phyloP scores from a whole-genome alignment of 768 basidiomycete species.

The Tricholoma sp. region DNA sequence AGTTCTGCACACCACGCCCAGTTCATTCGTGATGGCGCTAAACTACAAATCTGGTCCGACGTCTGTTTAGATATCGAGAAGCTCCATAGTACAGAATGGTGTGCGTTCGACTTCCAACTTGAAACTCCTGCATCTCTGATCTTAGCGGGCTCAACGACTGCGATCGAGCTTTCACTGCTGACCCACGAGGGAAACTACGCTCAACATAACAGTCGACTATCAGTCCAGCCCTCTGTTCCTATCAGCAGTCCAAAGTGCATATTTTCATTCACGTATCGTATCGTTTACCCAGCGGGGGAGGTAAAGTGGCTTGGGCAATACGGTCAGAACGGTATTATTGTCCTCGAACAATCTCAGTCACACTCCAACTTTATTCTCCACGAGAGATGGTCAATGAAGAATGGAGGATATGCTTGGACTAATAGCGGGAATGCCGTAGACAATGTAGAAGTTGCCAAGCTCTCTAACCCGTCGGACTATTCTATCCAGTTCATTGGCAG shows the following conservation, averaged over 20 bases:
- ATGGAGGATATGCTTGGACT: slow-evolving; percentile 4
- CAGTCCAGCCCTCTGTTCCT: slow-evolving; percentile 12
- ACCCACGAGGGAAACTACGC: background rate
- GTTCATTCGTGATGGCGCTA: slow-evolving; percentile 24
- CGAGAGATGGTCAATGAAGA: slow-evolving; percentile 16
- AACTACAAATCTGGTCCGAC: slow-evolving; percentile 42
- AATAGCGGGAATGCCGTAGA: slow-evolving; percentile 1
- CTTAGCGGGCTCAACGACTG: background rate
- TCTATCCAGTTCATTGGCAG: slow-evolving; percentile 15
- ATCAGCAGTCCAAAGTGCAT: background rate
- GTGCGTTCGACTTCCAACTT: slow-evolving; percentile 29
- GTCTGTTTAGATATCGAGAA: slow-evolving; percentile 19
- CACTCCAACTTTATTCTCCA: slow-evolving; percentile 18
- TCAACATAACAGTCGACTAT: slow-evolving; percentile 4
- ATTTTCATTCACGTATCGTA: slow-evolving; percentile 46
- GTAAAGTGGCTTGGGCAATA: slow-evolving; percentile 43
- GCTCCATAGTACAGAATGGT: slow-evolving; percentile 25
- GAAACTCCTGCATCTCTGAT: slow-evolving; percentile 3
- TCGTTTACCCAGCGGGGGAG: slow-evolving; percentile 38
- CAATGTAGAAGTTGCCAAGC: slow-evolving; percentile 13
- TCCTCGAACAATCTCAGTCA: slow-evolving; percentile 20
- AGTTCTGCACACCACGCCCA: slow-evolving; percentile 24
- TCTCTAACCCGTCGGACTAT: slow-evolving; percentile 20
- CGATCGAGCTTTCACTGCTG: too few relatives aligned
- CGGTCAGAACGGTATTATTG: slow-evolving; percentile 37